A percentile compares a stretch with the other conserved stretches of the same genome.
Conservation (phyloP, 2,329 filamentous ascomycete species). For the Epicoccum sorghinum region DNA sequence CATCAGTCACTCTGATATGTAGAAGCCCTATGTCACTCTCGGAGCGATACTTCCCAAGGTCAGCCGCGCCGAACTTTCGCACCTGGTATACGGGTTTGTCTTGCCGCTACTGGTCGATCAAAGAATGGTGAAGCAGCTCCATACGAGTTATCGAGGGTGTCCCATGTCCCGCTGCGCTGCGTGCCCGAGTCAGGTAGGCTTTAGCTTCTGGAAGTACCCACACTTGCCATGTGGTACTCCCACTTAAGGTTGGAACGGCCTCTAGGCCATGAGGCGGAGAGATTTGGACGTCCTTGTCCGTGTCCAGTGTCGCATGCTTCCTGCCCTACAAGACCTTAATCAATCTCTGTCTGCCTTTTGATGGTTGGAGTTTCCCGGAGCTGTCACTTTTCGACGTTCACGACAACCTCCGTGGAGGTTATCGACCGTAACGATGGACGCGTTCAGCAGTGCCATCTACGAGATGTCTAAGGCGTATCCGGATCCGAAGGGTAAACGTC, state of each 20-base stretch:
- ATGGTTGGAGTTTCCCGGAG: conserved; percentile 3
- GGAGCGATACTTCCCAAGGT: background rate
- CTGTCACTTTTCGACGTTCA: conserved; percentile 1
- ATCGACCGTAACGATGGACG: conserved; percentile 10
- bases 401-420: background rate
- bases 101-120: conserved; percentile 7
- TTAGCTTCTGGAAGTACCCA: conserved; percentile 6
- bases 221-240: conserved; percentile 12
- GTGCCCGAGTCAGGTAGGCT: conserved; percentile 9
- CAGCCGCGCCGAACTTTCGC: conserved; percentile 1
- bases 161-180: conserved; percentile 2
- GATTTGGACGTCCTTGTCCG: conserved; percentile 7
- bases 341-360: background rate
- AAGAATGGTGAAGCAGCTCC: background rate
- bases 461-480: conserved; percentile 28
- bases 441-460: conserved; percentile 20
- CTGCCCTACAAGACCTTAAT: background rate
- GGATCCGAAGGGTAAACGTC: conserved; percentile 30
- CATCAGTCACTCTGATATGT: background rate
- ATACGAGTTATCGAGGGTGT: background rate
- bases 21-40: background rate
- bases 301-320: conserved; percentile 2
- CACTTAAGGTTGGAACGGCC: conserved; percentile 5
- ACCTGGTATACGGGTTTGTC: background rate
- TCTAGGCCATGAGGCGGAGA: conserved; percentile 7